A percentile compares a stretch with the other conserved stretches of the same genome.
Conservation (phyloP, 805 yeast genomes). For the Teunomyces pallodes region DNA sequence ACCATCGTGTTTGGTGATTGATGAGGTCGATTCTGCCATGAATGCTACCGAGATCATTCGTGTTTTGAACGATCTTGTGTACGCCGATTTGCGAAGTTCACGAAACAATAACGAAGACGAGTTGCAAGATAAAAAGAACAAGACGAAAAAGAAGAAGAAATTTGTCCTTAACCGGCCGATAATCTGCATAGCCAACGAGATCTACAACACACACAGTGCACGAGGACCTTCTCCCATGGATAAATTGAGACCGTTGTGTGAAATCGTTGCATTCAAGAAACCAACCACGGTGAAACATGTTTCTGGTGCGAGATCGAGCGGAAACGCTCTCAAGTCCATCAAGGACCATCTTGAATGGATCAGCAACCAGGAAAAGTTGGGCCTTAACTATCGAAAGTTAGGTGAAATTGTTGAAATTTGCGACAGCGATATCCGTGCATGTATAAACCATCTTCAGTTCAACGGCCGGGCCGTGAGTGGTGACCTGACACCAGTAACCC, state of each 20-base stretch:
- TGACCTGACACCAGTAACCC: not conserved
- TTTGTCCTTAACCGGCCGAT: constrained; percentile 71
- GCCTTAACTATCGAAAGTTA: constrained; percentile 48
- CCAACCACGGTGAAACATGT: constrained; percentile 49
- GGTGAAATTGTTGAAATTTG: constrained; percentile 66
- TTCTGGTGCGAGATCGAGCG: constrained; percentile 40
- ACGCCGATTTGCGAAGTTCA: constrained; percentile 49
- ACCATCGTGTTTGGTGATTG: constrained; percentile 82
- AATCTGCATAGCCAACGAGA: constrained; percentile 88
- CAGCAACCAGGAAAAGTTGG: constrained; percentile 51
- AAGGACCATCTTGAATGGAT: constrained; percentile 46
- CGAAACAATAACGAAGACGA: not conserved
- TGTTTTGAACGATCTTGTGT: constrained; percentile 58
- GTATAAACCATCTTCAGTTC: constrained; percentile 82
- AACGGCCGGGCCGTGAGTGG: constrained; percentile 16
- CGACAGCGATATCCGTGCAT: constrained; percentile 82
- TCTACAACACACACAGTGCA: constrained; percentile 48
- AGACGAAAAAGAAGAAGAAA: constrained; percentile 20
- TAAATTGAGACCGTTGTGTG: constrained; percentile 68
- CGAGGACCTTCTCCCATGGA: constrained; percentile 57
- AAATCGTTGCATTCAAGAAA: constrained; percentile 62
- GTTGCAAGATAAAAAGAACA: too few species aligned
- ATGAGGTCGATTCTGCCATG: constrained; percentile 70
- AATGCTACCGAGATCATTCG: constrained; percentile 36
- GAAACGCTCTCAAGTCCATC: constrained; percentile 35